Conservation (phyloP, 441 rosid genomes). For the Populus hybrid region DNA sequence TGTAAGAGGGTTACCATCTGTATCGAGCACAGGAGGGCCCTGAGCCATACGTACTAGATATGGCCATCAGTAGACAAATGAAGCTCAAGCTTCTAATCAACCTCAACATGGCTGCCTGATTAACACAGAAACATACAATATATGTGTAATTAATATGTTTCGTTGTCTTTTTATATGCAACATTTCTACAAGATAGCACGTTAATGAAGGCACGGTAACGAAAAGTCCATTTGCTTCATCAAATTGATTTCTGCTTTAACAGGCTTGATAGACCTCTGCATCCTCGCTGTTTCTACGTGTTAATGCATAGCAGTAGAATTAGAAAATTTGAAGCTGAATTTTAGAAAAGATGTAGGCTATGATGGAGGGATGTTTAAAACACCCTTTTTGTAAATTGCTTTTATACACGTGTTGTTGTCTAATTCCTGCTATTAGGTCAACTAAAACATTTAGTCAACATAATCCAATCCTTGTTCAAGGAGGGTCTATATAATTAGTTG, state of each 20-base stretch:
- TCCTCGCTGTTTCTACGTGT: background rate
- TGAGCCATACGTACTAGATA: background rate
- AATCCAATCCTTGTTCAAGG: too few relatives aligned
- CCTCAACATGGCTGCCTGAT: background rate
- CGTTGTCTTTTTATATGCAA: background rate
- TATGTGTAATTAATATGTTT: background rate
- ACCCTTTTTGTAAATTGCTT: background rate
- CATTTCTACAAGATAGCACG: background rate
- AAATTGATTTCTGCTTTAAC: too few relatives aligned
- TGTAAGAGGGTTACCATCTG: background rate
- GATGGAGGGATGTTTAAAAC: background rate
- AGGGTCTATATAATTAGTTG: too few relatives aligned
- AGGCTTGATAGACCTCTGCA: too few relatives aligned
- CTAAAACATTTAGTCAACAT: too few relatives aligned
- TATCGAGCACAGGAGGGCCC: background rate
- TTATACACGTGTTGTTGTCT: background rate
- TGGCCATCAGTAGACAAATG: conserved; percentile 2
- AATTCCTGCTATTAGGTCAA: too few relatives aligned
- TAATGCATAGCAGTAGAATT: background rate
- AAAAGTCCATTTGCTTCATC: background rate
- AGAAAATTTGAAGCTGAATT: background rate
- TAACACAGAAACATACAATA: too few relatives aligned
- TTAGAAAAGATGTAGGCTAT: background rate
- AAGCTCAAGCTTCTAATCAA: background rate
- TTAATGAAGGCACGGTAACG: background rate